Evolutionary conservation across 192 early-diverging fungal species (phyloP).

Genomic region (Podochytrium sp.): DNA sequence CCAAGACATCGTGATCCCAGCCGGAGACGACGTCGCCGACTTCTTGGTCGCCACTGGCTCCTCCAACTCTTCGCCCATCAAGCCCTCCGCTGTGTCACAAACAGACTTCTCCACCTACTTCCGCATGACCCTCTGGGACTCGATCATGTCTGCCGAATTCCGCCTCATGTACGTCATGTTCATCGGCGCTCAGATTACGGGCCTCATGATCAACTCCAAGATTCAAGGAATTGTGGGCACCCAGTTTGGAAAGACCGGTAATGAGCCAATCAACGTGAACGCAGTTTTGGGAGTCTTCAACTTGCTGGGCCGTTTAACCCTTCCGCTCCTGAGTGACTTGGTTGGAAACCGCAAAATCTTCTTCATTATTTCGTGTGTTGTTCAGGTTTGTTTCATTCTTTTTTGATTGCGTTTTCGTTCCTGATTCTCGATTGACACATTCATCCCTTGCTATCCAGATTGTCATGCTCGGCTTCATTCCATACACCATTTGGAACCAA

Average conservation of each 20-base stretch:
- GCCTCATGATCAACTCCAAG: conserved; percentile 45
- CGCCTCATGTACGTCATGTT: conserved; percentile 47
- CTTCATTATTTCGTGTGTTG: conserved; percentile 61
- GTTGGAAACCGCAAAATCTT: conserved; percentile 64
- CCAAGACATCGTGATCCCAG: background rate
- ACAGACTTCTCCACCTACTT: conserved; percentile 6
- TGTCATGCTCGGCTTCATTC: conserved; percentile 60
- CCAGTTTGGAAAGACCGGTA: conserved; percentile 27
- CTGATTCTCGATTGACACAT: conserved; percentile 55
- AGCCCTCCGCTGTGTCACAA: too few species aligned
- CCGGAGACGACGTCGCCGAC: background rate
- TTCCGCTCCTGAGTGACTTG: conserved; percentile 40
- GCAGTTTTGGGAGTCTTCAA: conserved; percentile 33
- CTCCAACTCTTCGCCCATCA: background rate
- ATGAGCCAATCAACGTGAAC: conserved; percentile 41
- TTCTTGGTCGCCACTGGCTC: background rate
- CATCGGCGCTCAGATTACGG: conserved; percentile 54
- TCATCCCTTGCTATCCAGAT: conserved; percentile 47
- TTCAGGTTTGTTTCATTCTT: background rate
- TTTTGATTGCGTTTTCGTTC: conserved; percentile 63
- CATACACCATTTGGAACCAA: conserved; percentile 55
- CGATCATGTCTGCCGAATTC: conserved; percentile 34
- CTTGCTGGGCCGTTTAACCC: conserved; percentile 36
- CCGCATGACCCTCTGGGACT: conserved; percentile 22
- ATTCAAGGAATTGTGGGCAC: conserved; percentile 36